These are phyloP conservation scores for Fusarium zealandicum DNA, from an alignment of 2,329 filamentous ascomycete genomes.

Conservation along the genomic window DNA sequence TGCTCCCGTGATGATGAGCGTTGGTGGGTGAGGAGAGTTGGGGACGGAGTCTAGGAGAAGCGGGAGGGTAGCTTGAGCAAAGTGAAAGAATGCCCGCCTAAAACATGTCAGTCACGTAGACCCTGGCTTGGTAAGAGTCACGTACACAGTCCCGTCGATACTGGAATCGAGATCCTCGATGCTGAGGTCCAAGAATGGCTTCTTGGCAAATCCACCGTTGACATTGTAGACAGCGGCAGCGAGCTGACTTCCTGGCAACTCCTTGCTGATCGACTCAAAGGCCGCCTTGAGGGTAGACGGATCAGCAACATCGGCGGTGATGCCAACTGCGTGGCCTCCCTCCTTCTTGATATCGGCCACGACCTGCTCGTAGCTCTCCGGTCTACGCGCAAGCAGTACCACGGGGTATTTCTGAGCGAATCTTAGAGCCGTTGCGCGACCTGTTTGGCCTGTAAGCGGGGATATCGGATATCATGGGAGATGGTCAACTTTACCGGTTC, in stretches of 20 bases:
- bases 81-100: slow-evolving; percentile 75
- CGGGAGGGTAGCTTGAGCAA: slow-evolving; percentile 75
- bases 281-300: slow-evolving; percentile 59
- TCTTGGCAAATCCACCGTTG: slow-evolving; percentile 57
- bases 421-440: slow-evolving; percentile 59
- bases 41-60: slow-evolving; percentile 69
- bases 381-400: slow-evolving; percentile 74
- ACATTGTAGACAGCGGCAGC: slow-evolving; percentile 78
- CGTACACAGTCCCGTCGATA: slow-evolving; percentile 59
- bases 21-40: slow-evolving; percentile 69
- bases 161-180: slow-evolving; percentile 58
- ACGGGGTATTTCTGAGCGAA: slow-evolving; percentile 74
- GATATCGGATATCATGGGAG: neutral
- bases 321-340: slow-evolving; percentile 75
- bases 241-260: slow-evolving; percentile 62
- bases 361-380: slow-evolving; percentile 70
- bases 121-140: fast-evolving
- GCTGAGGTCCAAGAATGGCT: slow-evolving; percentile 66
- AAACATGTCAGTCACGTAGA: neutral
- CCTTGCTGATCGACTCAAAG: slow-evolving; percentile 67
- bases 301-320: slow-evolving; percentile 61
- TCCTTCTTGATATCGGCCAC: slow-evolving; percentile 71
- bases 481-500: slow-evolving; percentile 57
- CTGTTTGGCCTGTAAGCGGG: slow-evolving; percentile 36
- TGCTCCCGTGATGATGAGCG: slow-evolving; percentile 85